phyloP scores from a whole-genome alignment of 2,329 filamentous ascomycete species.

The Diaporthe citriasiana region DNA sequence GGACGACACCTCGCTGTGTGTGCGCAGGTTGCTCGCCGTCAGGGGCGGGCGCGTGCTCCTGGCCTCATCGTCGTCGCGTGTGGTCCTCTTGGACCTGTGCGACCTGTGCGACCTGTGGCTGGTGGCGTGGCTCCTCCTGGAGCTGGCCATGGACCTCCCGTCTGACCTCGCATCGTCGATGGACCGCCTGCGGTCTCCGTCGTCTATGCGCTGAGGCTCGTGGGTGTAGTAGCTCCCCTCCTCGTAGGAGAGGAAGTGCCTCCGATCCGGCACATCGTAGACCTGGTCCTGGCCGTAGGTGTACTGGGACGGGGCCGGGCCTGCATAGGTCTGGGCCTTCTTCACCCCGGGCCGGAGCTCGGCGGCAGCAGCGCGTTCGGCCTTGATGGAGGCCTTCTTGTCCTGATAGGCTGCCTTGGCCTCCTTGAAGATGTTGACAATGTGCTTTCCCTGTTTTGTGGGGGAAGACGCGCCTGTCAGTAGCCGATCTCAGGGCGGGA shows the following conservation, averaged over 20 bases:
- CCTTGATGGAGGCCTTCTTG: constrained; percentile 85
- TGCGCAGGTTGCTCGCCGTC: constrained; percentile 67
- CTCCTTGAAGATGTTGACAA: constrained; percentile 92
- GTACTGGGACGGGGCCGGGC: constrained; percentile 50
- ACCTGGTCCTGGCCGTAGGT: constrained; percentile 46
- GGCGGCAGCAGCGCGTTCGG: constrained; percentile 62
- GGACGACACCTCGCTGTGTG: constrained; percentile 66
- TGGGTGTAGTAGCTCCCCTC: constrained; percentile 34
- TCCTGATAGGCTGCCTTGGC: constrained; percentile 90
- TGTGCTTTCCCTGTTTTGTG: constrained; percentile 80
- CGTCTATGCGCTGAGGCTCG: constrained; percentile 45
- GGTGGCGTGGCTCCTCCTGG: constrained; percentile 38
- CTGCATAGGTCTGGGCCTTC: constrained; percentile 72
- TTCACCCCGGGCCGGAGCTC: constrained; percentile 54
- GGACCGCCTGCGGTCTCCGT: constrained; percentile 46
- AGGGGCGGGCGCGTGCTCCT: constrained; percentile 58
- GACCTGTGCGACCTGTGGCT: constrained; percentile 45
- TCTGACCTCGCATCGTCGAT: constrained; percentile 48
- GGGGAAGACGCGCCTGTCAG: constrained; percentile 11
- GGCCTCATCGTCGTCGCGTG: constrained; percentile 57
- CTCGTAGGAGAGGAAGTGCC: constrained; percentile 36
- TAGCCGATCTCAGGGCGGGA: not conserved
- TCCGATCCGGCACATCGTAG: constrained; percentile 46
- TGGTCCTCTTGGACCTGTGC: constrained; percentile 48
- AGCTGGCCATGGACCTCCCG: constrained; percentile 41